Evolutionary conservation across 805 yeast species (phyloP).

Genomic region (Grigorovia transvaalensis): DNA sequence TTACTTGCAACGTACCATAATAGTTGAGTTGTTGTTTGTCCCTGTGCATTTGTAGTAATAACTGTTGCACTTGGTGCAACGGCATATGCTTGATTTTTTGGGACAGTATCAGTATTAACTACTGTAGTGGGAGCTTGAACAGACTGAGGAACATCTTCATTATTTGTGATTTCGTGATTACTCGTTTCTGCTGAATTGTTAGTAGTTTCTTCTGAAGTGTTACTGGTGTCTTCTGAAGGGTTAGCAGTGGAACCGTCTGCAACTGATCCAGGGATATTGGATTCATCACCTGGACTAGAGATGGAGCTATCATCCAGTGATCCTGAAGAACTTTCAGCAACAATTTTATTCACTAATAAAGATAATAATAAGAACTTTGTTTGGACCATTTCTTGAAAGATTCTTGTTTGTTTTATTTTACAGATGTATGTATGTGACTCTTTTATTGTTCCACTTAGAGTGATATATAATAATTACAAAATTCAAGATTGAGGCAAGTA

Average conservation of each 20-base stretch:
- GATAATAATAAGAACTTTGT: not conserved
- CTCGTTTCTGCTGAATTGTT: not conserved
- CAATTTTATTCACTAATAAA: not conserved
- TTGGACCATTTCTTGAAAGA: not conserved
- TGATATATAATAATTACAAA: not conserved
- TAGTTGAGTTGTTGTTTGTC: conserved; percentile 12
- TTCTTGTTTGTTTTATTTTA: not conserved
- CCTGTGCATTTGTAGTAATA: conserved; percentile 14
- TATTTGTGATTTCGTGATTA: not conserved
- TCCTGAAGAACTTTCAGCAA: not conserved
- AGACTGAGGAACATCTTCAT: not conserved
- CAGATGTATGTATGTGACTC: too few species aligned
- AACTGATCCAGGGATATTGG: not conserved
- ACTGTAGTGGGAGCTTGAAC: not conserved
- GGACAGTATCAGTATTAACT: not conserved
- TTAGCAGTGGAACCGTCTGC: not conserved
- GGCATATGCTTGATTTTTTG: conserved; percentile 4
- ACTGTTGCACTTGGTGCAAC: conserved; percentile 13
- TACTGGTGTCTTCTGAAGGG: not conserved
- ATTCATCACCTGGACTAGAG: not conserved
- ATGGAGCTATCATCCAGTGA: not conserved
- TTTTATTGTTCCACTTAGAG: too few species aligned
- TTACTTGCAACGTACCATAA: conserved; percentile 11
- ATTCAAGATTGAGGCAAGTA: not conserved
- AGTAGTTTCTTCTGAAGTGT: conserved; percentile 1